These are phyloP conservation scores for Dalbergia oliveri DNA, from an alignment of 306 rosid species.

Conservation along the genomic window DNA sequence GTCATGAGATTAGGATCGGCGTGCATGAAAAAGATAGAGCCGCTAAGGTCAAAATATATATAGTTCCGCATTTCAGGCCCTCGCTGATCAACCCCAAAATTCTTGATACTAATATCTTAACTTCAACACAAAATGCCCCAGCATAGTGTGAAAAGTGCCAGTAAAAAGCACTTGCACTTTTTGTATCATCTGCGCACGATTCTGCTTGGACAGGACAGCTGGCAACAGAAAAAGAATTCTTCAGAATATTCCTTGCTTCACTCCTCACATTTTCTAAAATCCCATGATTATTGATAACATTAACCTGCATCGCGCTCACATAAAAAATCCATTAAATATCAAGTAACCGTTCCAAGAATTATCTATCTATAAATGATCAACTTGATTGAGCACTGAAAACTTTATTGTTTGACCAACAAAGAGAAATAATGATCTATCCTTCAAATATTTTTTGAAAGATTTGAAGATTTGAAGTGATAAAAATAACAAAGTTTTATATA, in stretches of 20 bases:
- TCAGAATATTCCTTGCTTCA: background rate
- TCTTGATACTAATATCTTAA: conserved; percentile 10
- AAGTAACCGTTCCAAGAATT: background rate
- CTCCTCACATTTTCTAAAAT: background rate
- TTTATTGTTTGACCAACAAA: background rate
- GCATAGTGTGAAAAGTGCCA: background rate
- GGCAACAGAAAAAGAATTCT: no score
- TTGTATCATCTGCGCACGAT: no score
- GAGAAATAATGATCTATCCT: no score
- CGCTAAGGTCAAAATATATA: no score
- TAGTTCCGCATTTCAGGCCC: background rate
- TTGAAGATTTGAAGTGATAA: background rate
- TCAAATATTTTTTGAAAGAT: background rate
- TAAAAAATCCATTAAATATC: background rate
- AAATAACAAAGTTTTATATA: background rate
- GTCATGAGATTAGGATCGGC: no score
- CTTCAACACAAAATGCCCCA: conserved; percentile 3
- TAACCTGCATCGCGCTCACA: conserved; percentile 4
- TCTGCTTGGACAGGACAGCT: no score
- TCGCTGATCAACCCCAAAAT: conserved; percentile 29
- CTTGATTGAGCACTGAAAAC: background rate
- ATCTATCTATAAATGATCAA: background rate
- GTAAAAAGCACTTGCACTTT: no score
- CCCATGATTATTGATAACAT: background rate
- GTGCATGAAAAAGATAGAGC: no score